Evolutionary conservation across 2,329 filamentous ascomycete species (phyloP).

Genomic region (Dendryphion nanum): DNA sequence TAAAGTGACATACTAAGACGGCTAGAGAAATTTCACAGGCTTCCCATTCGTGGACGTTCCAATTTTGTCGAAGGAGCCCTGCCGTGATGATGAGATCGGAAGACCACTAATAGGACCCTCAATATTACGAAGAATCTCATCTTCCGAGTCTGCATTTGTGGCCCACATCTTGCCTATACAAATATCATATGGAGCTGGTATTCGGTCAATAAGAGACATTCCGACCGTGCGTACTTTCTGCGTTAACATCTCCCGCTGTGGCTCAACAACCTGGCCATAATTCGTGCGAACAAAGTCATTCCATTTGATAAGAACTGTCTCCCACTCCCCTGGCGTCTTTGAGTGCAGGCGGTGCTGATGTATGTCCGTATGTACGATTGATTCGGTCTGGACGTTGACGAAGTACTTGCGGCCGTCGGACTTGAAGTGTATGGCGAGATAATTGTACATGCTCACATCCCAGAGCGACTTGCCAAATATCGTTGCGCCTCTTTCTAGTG

Average conservation of each 20-base stretch:
- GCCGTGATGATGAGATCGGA: constrained; percentile 13
- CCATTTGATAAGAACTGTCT: constrained; percentile 89
- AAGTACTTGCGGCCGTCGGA: constrained; percentile 91
- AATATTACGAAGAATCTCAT: constrained; percentile 30
- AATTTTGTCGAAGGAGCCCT: constrained; percentile 18
- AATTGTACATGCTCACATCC: constrained; percentile 87
- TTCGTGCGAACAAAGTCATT: constrained; percentile 95
- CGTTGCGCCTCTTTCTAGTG: constrained; percentile 70
- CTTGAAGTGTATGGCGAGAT: constrained; percentile 83
- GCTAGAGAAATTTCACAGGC: too few species aligned
- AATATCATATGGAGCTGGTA: constrained; percentile 85
- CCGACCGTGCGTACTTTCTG: constrained; percentile 85
- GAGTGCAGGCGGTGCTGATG: constrained; percentile 90
- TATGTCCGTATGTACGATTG: constrained; percentile 88
- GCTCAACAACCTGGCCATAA: constrained; percentile 86
- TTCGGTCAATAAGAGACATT: constrained; percentile 82
- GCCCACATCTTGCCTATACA: constrained; percentile 87
- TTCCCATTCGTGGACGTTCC: too few species aligned
- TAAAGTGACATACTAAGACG: too few species aligned
- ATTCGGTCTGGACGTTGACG: constrained; percentile 93
- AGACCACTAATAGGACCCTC: constrained; percentile 24
- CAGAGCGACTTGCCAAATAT: constrained; percentile 84
- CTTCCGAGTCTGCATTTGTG: constrained; percentile 62
- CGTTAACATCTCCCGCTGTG: constrained; percentile 83
- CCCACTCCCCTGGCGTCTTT: constrained; percentile 80